These are phyloP conservation scores for Polyporus arcularius DNA, from an alignment of 768 basidiomycete species.

Conservation along the genomic window DNA sequence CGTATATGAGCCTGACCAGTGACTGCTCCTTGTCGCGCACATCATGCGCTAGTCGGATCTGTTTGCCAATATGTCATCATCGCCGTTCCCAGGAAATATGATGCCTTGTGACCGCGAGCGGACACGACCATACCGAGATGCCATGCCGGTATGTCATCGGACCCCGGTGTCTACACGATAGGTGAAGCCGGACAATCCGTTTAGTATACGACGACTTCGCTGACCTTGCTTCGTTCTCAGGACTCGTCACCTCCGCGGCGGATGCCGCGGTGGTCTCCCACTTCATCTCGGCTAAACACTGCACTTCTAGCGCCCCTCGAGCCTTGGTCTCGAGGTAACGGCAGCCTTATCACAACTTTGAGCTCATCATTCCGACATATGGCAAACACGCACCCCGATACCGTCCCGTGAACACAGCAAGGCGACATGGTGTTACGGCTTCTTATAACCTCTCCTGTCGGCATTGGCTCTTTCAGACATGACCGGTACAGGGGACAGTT, in stretches of 20 bases:
- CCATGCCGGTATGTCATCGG: background rate
- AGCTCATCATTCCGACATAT: too few species aligned
- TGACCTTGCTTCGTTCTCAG: constrained; percentile 1
- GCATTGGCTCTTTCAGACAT: background rate
- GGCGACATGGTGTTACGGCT: background rate
- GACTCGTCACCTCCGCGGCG: background rate
- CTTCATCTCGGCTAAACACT: background rate
- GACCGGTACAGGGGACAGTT: background rate
- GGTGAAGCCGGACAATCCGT: background rate
- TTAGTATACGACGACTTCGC: background rate
- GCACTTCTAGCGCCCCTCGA: too few species aligned
- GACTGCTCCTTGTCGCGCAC: background rate
- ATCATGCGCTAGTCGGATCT: background rate
- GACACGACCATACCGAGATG: background rate
- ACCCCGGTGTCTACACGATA: constrained; percentile 3
- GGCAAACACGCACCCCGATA: background rate
- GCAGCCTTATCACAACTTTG: too few species aligned
- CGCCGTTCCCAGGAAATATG: background rate
- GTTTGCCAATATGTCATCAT: background rate
- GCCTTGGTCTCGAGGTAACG: too few species aligned
- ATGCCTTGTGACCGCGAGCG: background rate
- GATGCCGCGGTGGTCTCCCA: background rate
- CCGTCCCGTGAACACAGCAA: background rate
- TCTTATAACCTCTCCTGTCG: background rate
- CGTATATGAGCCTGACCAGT: constrained; percentile 31